Evolutionary conservation across 2,329 filamentous ascomycete species (phyloP).

Genomic region (Venturia aucupariae): DNA sequence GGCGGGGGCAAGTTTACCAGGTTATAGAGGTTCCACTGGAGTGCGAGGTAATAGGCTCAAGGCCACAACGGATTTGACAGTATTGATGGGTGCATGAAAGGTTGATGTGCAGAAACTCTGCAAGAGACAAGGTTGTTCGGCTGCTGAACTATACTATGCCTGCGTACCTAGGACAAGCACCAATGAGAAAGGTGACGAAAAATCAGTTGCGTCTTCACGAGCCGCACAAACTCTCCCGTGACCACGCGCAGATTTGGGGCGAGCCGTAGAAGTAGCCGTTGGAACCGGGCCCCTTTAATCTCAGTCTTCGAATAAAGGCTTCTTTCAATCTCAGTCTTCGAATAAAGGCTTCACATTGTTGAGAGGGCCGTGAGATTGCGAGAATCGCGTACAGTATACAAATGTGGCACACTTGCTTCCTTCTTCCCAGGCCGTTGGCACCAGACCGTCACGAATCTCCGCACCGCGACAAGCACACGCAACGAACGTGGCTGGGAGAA

Average conservation of each 20-base stretch:
- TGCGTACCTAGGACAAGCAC: neutral
- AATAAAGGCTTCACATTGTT: constrained; percentile 3
- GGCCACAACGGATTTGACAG: no score
- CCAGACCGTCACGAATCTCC: neutral
- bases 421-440: neutral
- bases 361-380: neutral
- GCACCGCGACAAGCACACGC: neutral
- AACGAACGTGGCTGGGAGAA: neutral
- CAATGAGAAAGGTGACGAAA: neutral
- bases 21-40: no score
- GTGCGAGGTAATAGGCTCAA: no score
- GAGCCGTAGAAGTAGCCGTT: no score
- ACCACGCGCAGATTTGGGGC: neutral
- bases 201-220: neutral
- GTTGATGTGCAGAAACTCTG: no score
- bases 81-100: no score
- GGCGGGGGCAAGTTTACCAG: no score
- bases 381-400: neutral
- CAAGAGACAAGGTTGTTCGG: neutral
- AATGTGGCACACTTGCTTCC: neutral
- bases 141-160: no score
- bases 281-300: neutral
- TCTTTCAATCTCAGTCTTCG: neutral
- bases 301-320: neutral
- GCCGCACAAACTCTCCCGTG: neutral